Evolutionary conservation across 1,284 basidiomycete species (phyloP), one percentile per base, ranked within the genome.

Genomic region (Sanghuangporus sanghuang): DNA sequence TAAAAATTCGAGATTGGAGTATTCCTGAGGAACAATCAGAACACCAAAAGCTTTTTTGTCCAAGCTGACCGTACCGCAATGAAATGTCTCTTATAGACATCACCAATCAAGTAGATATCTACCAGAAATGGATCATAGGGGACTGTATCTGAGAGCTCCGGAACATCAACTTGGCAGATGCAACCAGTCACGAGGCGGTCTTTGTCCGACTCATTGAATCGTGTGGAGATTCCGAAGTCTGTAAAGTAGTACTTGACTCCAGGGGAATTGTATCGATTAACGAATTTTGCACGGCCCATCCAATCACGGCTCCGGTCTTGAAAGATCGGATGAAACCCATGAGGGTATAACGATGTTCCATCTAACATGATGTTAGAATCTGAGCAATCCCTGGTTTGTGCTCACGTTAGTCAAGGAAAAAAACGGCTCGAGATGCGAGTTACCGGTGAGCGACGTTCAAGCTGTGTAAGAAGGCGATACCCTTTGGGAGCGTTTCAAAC

Each of bases 241-340:
- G 71, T 73, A 64, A 72, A 72, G 62, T 67, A 72, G 64, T 74
- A 74, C 11, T 61, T 65, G 3, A 72, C 67, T 0, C 57, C 48
- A 23, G 58, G 48, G 1, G 39, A 38, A 14, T 67, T 66, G 0
- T 57, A 59, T 12, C 68, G 49, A 0, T 67, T 63, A 0, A 61
- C 53, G 1, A 39, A 23, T 38, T 32, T 12, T 9, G 53, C 53
- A 18, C 21, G 6, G 1, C 11, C 66, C 0, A 57, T 52, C 14
- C 59, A 39, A 0, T 36, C 35, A 42, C 12, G n/a, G 16, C 23
- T 32, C 12, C 35, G 6, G 16, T 58, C 16, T 0, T 18, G 18
- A 2, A 62, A 62, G 12, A 69, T 57, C n/a, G 55, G 56, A 55
- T 50, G 63, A 36, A 36, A 46, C 1, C 61, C 55, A 38, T 63